Evolutionary conservation across 2,329 filamentous ascomycete species (phyloP), one percentile per base, ranked within the genome.

Genomic region (Fusarium fujikuroi): DNA sequence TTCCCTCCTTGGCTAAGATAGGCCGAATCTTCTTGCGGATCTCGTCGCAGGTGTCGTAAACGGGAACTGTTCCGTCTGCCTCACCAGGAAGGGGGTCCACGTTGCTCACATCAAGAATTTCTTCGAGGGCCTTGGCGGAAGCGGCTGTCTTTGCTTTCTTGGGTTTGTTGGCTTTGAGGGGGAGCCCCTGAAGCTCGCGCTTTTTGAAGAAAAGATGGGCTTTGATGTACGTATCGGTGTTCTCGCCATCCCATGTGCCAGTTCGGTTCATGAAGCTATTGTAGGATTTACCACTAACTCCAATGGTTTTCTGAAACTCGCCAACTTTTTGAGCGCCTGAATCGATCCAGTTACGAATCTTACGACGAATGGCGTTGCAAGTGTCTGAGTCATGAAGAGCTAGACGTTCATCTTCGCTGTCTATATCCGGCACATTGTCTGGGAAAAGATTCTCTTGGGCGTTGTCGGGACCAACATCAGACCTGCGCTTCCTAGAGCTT

Each of bases 41-140:
- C 57, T 88, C 87, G 71, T 90, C 86, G 79, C 88, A 91, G 9
- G 85, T 87, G 69, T 91, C 88, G 75, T 82, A 90, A 37, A 91
- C 80, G 2, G 81, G 79, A 11, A 90, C 87, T 0, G 64, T 74
- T 39, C 83, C 81, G 1, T 79, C 75, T 1, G 83, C 83, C 77
- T 91, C 88, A 18, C 86, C 85, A 0, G 81, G 79, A 1, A 91
- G 81, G 14, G 77, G 58, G 21, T 73, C 57, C 34, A 90, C 78
- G 21, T 71, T 79, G 39, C 81, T 79, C 25, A 88, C 80, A 71
- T 87, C 83, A 30, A 84, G 80, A 30, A 30, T 30, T 18, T 70
- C 60, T 43, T 79, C 69, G n/a, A 74, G 57, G 16, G 67, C 70
- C 21, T 78, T 75, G 28, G 78, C 72, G 34, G 75, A 76, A 30